Base-by-base conservation (phyloP, 202 grass and related monocot genomes). In the Schoenoplectus tabernaemontani region DNA sequence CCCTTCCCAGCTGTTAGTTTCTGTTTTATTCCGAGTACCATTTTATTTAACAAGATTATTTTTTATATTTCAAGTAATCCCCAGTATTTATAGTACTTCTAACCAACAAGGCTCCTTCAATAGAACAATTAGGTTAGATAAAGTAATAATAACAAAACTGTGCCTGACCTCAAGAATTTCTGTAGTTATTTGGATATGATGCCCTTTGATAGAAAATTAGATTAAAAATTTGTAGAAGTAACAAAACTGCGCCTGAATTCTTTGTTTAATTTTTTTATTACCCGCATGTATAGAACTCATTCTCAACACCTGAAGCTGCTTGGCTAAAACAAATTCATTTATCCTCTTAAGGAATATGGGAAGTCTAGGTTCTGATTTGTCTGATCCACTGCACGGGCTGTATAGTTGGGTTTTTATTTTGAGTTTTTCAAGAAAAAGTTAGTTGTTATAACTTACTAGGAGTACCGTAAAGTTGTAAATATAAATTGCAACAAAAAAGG, bases 1-100 rank as follows among this genome's bases (percentile, higher is more conserved):
- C 85, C 83, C 87, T 97, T 85, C 94, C 91, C 48, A 93, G 89
- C 78, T 97, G 89, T 97, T n/a, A 42, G 89, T 87, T 81, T 81
- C 75, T 81, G 51, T 85, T 54, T 82, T 59, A 42, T 82, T 84
- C 24, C 74, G 7, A 30, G 67, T 81, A 22, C 15, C 0, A 7
- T 33, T 33, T 54, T 34, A 9, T 73, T 73, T 17, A 50, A 44
- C 59, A 71, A 82, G 28, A 5, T 20, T 30, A 12, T 37, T 44
- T 4, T 37, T 64, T 4, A 72, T 39, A 66, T 20, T 66, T 39
- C 7, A 38, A 66, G 19, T 39, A 9, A 66, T 34, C 38, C 63
- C 34, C 17, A 19, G 63, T 51, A 50, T 17, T 73, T 50, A 32
- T 28, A 16, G 44, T 32, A 50, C 5, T 72, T 50, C 4, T 22